These are phyloP conservation scores for Thyridium curvatum DNA, from an alignment of 2,329 filamentous ascomycete species.

Conservation along the genomic window DNA sequence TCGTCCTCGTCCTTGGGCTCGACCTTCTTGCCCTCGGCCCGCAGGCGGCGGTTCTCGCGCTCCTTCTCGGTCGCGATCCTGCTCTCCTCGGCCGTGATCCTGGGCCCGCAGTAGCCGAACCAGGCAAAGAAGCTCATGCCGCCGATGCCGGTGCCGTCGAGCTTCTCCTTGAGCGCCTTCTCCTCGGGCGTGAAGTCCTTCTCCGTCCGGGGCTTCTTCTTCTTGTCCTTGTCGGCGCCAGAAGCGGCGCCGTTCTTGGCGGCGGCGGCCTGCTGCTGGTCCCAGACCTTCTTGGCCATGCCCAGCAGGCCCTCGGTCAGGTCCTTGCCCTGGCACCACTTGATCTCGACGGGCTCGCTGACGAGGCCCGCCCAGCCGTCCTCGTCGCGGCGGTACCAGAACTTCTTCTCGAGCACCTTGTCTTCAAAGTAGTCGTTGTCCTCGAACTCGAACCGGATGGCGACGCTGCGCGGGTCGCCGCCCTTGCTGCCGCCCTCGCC, in stretches of 20 bases:
- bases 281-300: slow-evolving; percentile 63
- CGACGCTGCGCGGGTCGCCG: slow-evolving; percentile 76
- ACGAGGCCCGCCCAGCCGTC: slow-evolving; percentile 70
- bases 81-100: slow-evolving; percentile 68
- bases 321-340: slow-evolving; percentile 83
- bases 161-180: slow-evolving; percentile 46
- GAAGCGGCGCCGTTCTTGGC: too few species aligned
- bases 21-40: slow-evolving; percentile 44
- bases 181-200: slow-evolving; percentile 37
- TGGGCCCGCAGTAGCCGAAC: slow-evolving; percentile 73
- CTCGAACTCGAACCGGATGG: slow-evolving; percentile 70
- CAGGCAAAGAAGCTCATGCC: slow-evolving; percentile 79
- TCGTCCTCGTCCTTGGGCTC: slow-evolving; percentile 36
- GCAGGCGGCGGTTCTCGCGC: slow-evolving; percentile 43
- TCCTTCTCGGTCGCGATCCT: slow-evolving; percentile 54
- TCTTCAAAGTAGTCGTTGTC: slow-evolving; percentile 81
- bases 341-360: slow-evolving; percentile 80
- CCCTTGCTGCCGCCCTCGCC: too few species aligned
- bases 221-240: too few species aligned
- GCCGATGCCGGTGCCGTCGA: slow-evolving; percentile 54
- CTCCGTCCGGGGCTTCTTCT: slow-evolving; percentile 16
- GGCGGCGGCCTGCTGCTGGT: slow-evolving; percentile 29
- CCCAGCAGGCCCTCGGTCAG: slow-evolving; percentile 74
- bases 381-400: slow-evolving; percentile 71
- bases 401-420: slow-evolving; percentile 78